These are phyloP conservation scores for Thozetella sp. DNA, from an alignment of 495 filamentous ascomycete species.

Conservation along the genomic window DNA sequence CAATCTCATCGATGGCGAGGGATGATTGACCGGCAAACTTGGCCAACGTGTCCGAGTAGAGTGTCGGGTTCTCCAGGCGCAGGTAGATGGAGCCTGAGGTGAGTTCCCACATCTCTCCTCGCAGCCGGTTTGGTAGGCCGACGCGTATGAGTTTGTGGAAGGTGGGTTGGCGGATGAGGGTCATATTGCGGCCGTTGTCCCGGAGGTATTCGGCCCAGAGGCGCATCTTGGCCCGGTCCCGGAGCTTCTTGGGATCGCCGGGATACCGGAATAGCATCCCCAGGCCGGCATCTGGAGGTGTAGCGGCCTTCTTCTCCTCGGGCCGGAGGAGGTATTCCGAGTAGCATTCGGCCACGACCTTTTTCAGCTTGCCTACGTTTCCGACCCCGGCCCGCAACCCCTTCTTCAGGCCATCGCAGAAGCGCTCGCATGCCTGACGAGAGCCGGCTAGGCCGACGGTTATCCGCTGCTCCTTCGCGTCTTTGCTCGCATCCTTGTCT, in stretches of 20 bases:
- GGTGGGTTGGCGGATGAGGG: slow-evolving; percentile 89
- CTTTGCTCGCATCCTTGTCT: slow-evolving; percentile 44
- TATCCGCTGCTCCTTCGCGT: slow-evolving; percentile 71
- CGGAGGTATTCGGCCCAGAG: slow-evolving; percentile 95
- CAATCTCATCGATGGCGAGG: slow-evolving; percentile 96
- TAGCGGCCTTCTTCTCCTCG: slow-evolving; percentile 56
- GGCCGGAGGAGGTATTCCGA: slow-evolving; percentile 85
- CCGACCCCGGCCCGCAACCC: slow-evolving; percentile 82
- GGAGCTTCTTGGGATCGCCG: slow-evolving; percentile 91
- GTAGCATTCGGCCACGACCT: slow-evolving; percentile 81
- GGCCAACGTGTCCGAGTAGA: slow-evolving; percentile 80
- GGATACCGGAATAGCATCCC: slow-evolving; percentile 95
- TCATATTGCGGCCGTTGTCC: slow-evolving; percentile 94
- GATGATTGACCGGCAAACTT: slow-evolving; percentile 84
- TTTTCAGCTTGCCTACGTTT: slow-evolving; percentile 79
- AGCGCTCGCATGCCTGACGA: slow-evolving; percentile 86
- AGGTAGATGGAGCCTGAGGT: slow-evolving; percentile 88
- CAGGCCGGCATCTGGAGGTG: slow-evolving; percentile 85
- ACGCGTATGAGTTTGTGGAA: slow-evolving; percentile 97
- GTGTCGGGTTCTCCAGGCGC: slow-evolving; percentile 79
- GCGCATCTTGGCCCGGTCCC: slow-evolving; percentile 96
- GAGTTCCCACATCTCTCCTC: slow-evolving; percentile 96
- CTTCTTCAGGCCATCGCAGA: slow-evolving; percentile 93
- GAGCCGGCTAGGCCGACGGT: slow-evolving; percentile 89
- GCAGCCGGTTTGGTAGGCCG: slow-evolving; percentile 87